phyloP scores from a whole-genome alignment of 2,329 filamentous ascomycete genomes.

The Talaromyces verruculosus region DNA sequence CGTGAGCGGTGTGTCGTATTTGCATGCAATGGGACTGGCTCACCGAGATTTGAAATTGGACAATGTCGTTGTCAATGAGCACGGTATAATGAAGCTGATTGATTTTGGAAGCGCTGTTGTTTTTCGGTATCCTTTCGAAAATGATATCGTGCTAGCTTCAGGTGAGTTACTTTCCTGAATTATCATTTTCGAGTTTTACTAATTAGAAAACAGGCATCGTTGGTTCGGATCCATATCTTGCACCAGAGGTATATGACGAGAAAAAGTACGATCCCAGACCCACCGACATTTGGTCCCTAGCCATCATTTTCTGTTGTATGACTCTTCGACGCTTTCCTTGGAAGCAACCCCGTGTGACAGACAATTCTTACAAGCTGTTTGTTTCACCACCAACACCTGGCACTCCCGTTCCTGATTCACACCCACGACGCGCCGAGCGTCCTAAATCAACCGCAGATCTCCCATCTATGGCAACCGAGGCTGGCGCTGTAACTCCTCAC shows the following conservation, averaged over 20 bases:
- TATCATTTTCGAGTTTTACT: neutral
- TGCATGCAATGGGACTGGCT: conserved; percentile 91
- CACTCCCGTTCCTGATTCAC: conserved; percentile 45
- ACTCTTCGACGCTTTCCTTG: conserved; percentile 90
- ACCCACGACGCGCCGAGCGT: conserved; percentile 33
- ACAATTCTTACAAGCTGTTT: conserved; percentile 95
- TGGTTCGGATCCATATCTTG: conserved; percentile 91
- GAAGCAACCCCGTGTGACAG: conserved; percentile 88
- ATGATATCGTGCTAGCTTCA: conserved; percentile 74
- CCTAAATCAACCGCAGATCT: conserved; percentile 40
- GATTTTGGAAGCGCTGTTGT: conserved; percentile 98
- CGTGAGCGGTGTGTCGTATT: conserved; percentile 86
- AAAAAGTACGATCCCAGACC: conserved; percentile 91
- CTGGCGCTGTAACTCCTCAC: conserved; percentile 21
- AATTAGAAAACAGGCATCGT: conserved; percentile 60
- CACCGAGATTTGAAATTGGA: conserved; percentile 95
- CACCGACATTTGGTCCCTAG: conserved; percentile 95
- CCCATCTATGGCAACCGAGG: conserved; percentile 29
- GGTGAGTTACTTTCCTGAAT: conserved; percentile 55
- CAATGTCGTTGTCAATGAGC: conserved; percentile 94
- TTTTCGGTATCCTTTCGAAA: conserved; percentile 96
- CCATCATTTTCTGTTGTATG: conserved; percentile 99
- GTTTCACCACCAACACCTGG: conserved; percentile 79
- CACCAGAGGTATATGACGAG: conserved; percentile 93
- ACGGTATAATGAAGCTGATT: conserved; percentile 98